A percentile compares a stretch with the other conserved stretches of the same genome.
Evolutionary conservation across 208 protist species (phyloP).

Genomic region (Crithidia fasciculata): DNA sequence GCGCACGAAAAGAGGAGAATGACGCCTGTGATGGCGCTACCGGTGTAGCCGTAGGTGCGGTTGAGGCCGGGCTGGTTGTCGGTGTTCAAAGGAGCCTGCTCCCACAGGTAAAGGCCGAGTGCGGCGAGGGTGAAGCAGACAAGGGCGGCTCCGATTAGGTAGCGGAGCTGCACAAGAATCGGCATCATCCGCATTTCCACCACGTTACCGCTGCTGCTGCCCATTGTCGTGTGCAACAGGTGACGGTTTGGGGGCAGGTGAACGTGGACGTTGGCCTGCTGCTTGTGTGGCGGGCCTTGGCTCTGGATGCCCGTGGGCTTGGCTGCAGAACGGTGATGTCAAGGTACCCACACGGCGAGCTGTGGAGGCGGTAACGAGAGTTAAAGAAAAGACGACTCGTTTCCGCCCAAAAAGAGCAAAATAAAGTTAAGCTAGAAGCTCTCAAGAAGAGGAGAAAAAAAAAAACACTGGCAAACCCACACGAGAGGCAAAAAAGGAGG

Average conservation of each 20-base stretch:
- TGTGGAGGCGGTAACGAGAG: no score
- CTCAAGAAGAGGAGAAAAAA: not conserved
- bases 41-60: slow-evolving; percentile 24
- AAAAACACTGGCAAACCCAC: not conserved
- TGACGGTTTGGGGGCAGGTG: no score
- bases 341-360: no score
- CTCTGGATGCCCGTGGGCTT: no score
- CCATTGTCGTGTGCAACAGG: not conserved
- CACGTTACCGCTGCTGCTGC: not conserved
- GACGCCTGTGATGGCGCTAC: not conserved
- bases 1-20: slow-evolving; percentile 15
- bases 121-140: slow-evolving; percentile 17
- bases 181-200: slow-evolving; percentile 9
- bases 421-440: not conserved
- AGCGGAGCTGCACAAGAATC: slow-evolving; percentile 15
- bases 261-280: no score
- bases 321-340: no score
- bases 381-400: no score
- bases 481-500: not conserved
- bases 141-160: slow-evolving; percentile 12
- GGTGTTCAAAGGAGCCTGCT: not conserved
- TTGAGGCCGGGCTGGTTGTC: slow-evolving; percentile 7
- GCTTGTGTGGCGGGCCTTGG: no score
- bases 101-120: slow-evolving; percentile 13
- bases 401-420: no score